Evolutionary conservation across 805 yeast species (phyloP), one percentile per base, ranked within the genome.

Genomic region (Saccharomycopsis lassenensis): DNA sequence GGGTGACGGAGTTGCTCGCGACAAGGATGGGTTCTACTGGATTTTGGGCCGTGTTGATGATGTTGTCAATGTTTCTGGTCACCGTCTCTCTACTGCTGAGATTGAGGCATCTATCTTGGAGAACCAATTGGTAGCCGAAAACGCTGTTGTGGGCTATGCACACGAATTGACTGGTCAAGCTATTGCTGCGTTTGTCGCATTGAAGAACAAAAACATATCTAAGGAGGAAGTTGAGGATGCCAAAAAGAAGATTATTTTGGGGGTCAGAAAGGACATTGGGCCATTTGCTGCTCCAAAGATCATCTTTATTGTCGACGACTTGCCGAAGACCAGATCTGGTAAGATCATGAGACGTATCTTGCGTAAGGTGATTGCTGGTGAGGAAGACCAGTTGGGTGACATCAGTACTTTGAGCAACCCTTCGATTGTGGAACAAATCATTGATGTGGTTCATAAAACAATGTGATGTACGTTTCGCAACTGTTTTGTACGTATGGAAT

Each of bases 1-100:
- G 1, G 94, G 94, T 51, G 94, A 82, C 59, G 93, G 93, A 59
- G 91, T 89, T 19, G 89, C 86, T 14, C 70, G 87, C 54, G 93
- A 82, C 55, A 65, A 70, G 47, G 89, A 81, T 54, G 93, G 93
- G 4, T 82, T 71, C 63, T 77, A 74, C 61, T 82, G 91, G 87
- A 80, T 82, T 46, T 58, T 80, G 51, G 93, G 93, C 39, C 69
- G 93, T 62, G 91, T 82, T 43, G 93, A 82, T 57, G 93, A 82
- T 56, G 93, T 82, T 42, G 93, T 82, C 35, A 82, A 82, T 54
- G 91, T 82, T 28, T 75, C 85, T 24, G 93, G 93, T 39, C 93
- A 82, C 62, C 67, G 93, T 56, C 65, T 82, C 50, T 80, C 91
- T n/a, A 82, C 93, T 32, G 85, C 93, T 24, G 93, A 82, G 59